These are phyloP conservation scores for Panicum hallii DNA, from an alignment of 202 grass and related monocot genomes.

Conservation along the genomic window DNA sequence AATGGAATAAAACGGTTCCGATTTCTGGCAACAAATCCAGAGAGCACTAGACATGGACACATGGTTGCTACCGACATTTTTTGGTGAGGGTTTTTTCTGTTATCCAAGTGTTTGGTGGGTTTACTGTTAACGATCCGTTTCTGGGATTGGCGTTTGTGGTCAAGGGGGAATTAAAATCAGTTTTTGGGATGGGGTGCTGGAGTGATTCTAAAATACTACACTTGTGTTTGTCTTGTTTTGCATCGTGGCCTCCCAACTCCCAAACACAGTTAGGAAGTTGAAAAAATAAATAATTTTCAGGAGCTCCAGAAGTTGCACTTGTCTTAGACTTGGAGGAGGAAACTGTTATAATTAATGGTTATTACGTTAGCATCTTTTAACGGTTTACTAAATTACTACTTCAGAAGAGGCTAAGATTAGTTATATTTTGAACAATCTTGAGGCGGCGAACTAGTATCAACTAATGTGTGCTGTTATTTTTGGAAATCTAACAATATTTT, in stretches of 20 bases:
- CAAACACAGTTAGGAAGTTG: background rate
- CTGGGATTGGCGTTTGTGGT: background rate
- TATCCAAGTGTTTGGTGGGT: constrained; percentile 23
- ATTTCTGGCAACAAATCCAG: constrained; percentile 19
- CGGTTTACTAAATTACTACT: background rate
- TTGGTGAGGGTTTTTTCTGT: background rate
- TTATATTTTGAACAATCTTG: background rate
- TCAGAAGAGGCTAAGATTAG: background rate
- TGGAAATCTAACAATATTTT: constrained; percentile 1
- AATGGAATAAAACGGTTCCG: constrained; percentile 32
- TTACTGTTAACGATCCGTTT: background rate
- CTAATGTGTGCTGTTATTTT: background rate
- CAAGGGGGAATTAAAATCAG: background rate
- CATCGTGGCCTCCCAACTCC: background rate
- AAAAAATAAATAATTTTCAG: background rate
- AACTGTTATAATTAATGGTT: background rate
- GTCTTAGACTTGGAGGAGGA: background rate
- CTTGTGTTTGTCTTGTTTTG: constrained; percentile 6
- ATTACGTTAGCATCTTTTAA: background rate
- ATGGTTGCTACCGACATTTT: background rate
- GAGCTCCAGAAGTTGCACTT: background rate
- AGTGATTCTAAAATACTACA: constrained; percentile 11
- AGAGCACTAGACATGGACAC: background rate
- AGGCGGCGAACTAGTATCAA: background rate
- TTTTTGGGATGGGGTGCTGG: background rate